Evolutionary conservation across 2,329 filamentous ascomycete species (phyloP).

Genomic region (Didymella keratinophila): DNA sequence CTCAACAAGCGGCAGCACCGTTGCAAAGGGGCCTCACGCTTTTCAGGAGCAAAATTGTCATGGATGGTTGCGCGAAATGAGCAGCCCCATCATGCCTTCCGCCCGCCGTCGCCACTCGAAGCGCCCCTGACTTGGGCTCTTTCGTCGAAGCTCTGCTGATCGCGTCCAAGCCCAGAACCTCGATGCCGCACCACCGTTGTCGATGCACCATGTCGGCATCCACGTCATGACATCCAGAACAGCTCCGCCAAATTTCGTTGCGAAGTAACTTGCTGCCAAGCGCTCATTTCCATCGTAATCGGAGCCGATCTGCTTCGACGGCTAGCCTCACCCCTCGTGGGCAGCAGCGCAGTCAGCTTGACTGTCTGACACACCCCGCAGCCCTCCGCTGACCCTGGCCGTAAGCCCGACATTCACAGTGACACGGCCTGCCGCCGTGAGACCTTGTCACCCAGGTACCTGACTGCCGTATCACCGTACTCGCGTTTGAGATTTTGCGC

Average conservation of each 20-base stretch:
- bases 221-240: constrained; percentile 17
- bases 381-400: constrained; percentile 1
- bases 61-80: constrained; percentile 16
- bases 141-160: constrained; percentile 15
- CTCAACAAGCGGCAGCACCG: constrained; percentile 10
- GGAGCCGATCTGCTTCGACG: neutral
- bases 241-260: neutral
- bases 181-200: constrained; percentile 20
- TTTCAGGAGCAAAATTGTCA: constrained; percentile 23
- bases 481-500: constrained; percentile 9
- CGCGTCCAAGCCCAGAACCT: constrained; percentile 20
- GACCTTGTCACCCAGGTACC: constrained; percentile 9
- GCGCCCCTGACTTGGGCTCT: constrained; percentile 20
- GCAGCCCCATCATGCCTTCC: constrained; percentile 17
- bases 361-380: neutral
- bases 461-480: constrained; percentile 9
- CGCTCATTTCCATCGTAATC: constrained; percentile 1
- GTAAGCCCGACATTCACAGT: constrained; percentile 5
- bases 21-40: constrained; percentile 20
- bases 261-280: constrained; percentile 2
- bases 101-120: constrained; percentile 12
- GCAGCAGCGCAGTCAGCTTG: neutral
- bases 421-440: constrained; percentile 15
- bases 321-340: neutral
- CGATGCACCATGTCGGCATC: constrained; percentile 15